Evolutionary conservation across 2,329 filamentous ascomycete species (phyloP).

Genomic region (Scedosporium aurantiacum): DNA sequence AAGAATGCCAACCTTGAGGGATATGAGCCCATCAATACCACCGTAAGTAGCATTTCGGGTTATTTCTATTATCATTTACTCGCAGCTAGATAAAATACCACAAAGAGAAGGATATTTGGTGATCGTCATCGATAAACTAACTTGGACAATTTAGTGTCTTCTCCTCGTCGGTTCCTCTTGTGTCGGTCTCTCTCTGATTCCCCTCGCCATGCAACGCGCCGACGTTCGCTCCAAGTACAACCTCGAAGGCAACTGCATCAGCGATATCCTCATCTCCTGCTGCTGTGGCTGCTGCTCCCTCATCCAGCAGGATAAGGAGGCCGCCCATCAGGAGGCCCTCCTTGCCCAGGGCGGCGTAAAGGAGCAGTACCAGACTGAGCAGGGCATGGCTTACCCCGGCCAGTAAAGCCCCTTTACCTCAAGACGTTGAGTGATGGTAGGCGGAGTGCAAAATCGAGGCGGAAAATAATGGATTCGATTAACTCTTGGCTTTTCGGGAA

Average conservation of each 20-base stretch:
- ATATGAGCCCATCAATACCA: constrained; percentile 35
- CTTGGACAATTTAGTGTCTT: constrained; percentile 23
- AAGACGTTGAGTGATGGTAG: not conserved
- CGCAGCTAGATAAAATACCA: too few relatives aligned
- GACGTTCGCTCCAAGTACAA: constrained; percentile 33
- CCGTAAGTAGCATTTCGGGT: constrained; percentile 21
- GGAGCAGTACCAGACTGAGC: constrained; percentile 20
- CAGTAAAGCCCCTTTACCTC: not conserved
- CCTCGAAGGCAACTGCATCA: constrained; percentile 30
- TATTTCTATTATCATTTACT: not conserved
- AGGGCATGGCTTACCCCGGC: constrained; percentile 17
- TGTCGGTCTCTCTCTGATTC: constrained; percentile 30
- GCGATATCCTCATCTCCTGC: constrained; percentile 29
- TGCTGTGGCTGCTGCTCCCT: constrained; percentile 35
- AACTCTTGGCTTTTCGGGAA: too few relatives aligned
- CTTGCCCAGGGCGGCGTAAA: constrained; percentile 11
- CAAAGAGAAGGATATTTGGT: not conserved
- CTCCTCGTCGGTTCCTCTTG: constrained; percentile 29
- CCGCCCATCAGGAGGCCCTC: constrained; percentile 22
- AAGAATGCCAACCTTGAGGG: constrained; percentile 28
- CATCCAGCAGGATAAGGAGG: constrained; percentile 37
- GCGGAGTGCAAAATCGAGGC: too few relatives aligned
- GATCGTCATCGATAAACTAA: not conserved
- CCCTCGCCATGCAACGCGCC: constrained; percentile 32
- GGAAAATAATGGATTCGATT: too few relatives aligned